Conservation (phyloP, 2,329 filamentous ascomycete genomes). For the Aspergillus intermedius region DNA sequence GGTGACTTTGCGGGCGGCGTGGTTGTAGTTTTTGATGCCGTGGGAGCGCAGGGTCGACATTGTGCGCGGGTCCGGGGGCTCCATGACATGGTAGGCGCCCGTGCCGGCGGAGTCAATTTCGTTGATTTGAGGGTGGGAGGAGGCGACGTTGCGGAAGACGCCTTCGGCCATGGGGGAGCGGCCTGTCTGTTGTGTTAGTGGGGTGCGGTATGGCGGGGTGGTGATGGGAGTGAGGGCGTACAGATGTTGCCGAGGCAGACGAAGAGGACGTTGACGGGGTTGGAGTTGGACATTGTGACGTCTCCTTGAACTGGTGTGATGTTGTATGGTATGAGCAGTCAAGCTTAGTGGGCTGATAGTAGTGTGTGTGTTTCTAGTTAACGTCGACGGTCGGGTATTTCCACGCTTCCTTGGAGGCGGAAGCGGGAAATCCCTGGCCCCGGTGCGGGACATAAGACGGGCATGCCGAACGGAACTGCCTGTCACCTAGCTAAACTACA, state of each 20-base stretch:
- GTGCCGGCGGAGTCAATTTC: constrained; percentile 86
- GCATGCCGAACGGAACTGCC: too few species aligned
- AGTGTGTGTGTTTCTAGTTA: too few species aligned
- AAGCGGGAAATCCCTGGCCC: too few species aligned
- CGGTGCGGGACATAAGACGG: too few species aligned
- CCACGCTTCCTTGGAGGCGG: too few species aligned
- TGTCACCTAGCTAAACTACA: too few species aligned
- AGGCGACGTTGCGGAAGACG: constrained; percentile 69
- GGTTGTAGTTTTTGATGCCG: constrained; percentile 69
- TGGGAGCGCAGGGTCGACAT: constrained; percentile 69
- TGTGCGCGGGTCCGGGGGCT: constrained; percentile 73
- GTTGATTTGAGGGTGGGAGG: constrained; percentile 53
- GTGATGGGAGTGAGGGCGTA: constrained; percentile 21
- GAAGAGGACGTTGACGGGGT: constrained; percentile 68
- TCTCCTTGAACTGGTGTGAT: too few species aligned
- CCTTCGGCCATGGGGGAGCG: constrained; percentile 93
- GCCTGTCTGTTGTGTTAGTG: constrained; percentile 31
- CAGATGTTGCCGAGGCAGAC: constrained; percentile 98
- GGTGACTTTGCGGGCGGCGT: constrained; percentile 67
- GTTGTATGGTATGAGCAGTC: neutral
- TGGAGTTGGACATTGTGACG: constrained; percentile 15
- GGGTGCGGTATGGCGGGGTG: constrained; percentile 1
- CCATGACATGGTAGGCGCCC: constrained; percentile 74
- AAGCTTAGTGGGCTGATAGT: too few species aligned
- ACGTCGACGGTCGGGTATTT: too few species aligned